Conservation (phyloP, 1,139 yeast genomes). For the Scheffersomyces quercinus region DNA sequence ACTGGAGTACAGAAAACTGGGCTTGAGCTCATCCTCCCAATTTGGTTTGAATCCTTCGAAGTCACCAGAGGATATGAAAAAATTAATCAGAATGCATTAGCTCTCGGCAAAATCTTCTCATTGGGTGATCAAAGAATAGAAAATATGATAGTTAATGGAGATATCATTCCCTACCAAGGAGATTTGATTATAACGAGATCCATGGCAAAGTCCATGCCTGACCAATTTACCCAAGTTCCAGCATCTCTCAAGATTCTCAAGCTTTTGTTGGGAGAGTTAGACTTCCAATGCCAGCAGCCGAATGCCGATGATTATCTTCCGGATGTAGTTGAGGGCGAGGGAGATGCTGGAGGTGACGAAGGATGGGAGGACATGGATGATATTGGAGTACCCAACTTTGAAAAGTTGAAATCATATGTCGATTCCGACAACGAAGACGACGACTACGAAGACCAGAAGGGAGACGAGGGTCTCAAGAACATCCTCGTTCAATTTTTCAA, state of each 20-base stretch:
- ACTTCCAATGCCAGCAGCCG: constrained; percentile 55
- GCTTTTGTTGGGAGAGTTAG: constrained; percentile 67
- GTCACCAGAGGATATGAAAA: constrained; percentile 76
- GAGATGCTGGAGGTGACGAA: constrained; percentile 51
- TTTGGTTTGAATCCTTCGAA: constrained; percentile 84
- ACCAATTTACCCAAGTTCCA: constrained; percentile 61
- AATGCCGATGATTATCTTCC: constrained; percentile 40
- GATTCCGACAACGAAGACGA: constrained; percentile 47
- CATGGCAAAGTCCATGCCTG: constrained; percentile 69
- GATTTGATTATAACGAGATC: constrained; percentile 80
- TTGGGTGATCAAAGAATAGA: constrained; percentile 57
- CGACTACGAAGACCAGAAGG: constrained; percentile 32
- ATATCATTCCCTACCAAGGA: constrained; percentile 61
- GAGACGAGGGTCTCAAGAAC: constrained; percentile 43
- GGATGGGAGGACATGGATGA: constrained; percentile 86
- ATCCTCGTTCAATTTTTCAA: constrained; percentile 63
- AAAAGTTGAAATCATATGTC: constrained; percentile 55
- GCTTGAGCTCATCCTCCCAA: constrained; percentile 54
- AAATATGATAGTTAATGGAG: constrained; percentile 69
- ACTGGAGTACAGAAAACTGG: constrained; percentile 30
- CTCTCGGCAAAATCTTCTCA: constrained; percentile 65
- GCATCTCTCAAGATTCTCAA: constrained; percentile 75
- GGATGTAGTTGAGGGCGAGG: constrained; percentile 33
- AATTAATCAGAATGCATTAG: constrained; percentile 69
- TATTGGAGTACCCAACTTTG: constrained; percentile 60